phyloP scores from a whole-genome alignment of 306 rosid genomes.

The Comarum palustre region DNA sequence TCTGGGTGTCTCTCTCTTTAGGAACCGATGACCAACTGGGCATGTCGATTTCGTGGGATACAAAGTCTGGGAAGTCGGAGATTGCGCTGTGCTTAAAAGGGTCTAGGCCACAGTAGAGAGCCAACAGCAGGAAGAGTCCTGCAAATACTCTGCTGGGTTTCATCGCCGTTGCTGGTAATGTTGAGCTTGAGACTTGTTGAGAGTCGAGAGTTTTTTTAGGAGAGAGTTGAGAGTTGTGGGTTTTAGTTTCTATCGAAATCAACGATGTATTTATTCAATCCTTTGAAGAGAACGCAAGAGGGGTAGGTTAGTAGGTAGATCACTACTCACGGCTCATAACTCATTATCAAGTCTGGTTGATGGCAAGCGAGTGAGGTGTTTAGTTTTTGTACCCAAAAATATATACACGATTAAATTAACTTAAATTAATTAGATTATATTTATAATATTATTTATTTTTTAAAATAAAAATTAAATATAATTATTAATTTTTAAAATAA shows the following conservation, averaged over 20 bases:
- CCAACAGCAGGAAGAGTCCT: slow-evolving; percentile 36
- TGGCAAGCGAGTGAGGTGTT: neutral
- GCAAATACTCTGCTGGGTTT: slow-evolving; percentile 30
- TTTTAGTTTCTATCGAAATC: neutral
- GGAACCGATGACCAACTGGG: slow-evolving; percentile 66
- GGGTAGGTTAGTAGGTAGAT: neutral
- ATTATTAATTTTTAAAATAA: no score
- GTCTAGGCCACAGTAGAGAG: slow-evolving; percentile 75
- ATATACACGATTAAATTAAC: no score
- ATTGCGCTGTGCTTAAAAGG: slow-evolving; percentile 69
- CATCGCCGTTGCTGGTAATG: slow-evolving; percentile 25
- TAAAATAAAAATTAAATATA: no score
- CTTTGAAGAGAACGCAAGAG: neutral
- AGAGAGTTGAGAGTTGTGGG: neutral
- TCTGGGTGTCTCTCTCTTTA: slow-evolving; percentile 43
- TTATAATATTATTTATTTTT: no score
- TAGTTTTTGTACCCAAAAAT: neutral
- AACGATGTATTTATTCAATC: neutral
- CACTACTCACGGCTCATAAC: neutral
- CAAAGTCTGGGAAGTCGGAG: slow-evolving; percentile 57
- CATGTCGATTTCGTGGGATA: slow-evolving; percentile 38
- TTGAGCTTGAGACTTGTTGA: neutral
- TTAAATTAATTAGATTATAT: no score
- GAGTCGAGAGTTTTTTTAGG: no score
- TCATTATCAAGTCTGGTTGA: neutral